Conservation (phyloP, 1,284 basidiomycete genomes). For the Cryptococcus sp. region DNA sequence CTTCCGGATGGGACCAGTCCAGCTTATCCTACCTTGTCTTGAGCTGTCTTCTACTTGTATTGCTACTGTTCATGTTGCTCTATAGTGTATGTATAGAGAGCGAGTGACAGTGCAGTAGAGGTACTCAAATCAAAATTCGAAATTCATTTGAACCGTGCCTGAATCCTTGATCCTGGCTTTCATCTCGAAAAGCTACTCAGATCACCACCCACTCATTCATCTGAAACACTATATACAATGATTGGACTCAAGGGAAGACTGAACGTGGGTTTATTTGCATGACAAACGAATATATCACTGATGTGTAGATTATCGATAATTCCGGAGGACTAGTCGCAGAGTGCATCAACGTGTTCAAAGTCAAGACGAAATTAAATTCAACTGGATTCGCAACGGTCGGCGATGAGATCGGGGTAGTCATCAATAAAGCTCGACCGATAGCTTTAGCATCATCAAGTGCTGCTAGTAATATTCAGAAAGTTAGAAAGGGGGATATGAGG, state of each 20-base stretch:
- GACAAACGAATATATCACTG: not conserved
- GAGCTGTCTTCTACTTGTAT: slow-evolving; percentile 26
- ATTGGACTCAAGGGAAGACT: slow-evolving; percentile 89
- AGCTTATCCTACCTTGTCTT: slow-evolving; percentile 36
- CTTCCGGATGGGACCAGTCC: not conserved
- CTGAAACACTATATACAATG: no score
- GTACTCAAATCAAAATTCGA: not conserved
- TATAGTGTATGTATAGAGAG: not conserved
- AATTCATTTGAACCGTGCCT: not conserved
- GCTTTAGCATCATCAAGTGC: slow-evolving; percentile 34
- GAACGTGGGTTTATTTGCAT: slow-evolving; percentile 56
- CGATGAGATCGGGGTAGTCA: slow-evolving; percentile 96
- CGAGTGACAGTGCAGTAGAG: not conserved
- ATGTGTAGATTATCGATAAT: slow-evolving; percentile 85
- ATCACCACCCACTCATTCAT: no score
- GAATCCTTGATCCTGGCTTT: not conserved
- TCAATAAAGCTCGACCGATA: slow-evolving; percentile 86
- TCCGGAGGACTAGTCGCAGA: slow-evolving; percentile 94
- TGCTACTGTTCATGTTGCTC: slow-evolving; percentile 28
- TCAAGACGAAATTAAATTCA: slow-evolving; percentile 63
- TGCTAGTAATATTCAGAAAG: slow-evolving; percentile 57
- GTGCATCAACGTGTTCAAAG: slow-evolving; percentile 94
- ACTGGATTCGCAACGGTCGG: slow-evolving; percentile 66
- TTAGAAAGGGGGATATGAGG: slow-evolving; percentile 86
- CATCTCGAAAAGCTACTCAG: no score